Evolutionary conservation across 129 eudicot genomes (phyloP), one percentile per base, ranked within the genome.

Genomic region (Kitagawia praeruptora): DNA sequence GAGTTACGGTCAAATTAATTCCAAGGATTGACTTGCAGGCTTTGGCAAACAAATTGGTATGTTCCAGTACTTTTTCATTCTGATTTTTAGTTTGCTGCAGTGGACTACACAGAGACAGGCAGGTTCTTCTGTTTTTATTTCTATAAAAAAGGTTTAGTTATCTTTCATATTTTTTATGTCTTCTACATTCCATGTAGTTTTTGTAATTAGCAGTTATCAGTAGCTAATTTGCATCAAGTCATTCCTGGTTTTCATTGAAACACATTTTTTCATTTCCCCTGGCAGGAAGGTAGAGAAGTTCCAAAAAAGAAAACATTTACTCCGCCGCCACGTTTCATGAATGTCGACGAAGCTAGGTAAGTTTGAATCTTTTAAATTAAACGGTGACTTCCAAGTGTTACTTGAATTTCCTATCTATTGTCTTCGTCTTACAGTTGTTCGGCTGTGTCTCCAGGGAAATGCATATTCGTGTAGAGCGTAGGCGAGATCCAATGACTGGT

Each of bases 1-100:
- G 90, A 84, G 98, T 93, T 21, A 92, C 97, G 0, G 92, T 95
- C 71, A 95, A 95, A 53, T 41, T 95, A 76, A 92, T 95, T 73
- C 98, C 98, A 19, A 87, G 98, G 86, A 85, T 95, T 31, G 98
- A 95, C 80, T 84, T 95, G 73, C 98, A 95, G 83, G 97, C 96
- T 5, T 83, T 95, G 82, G 97, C 98, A 79, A 87, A 85, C 82
- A 95, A 92, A 83, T 77, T 90, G 97, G 98, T 92, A 58, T 63
- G 89, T 69, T 48, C 14, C 3, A 71, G 18, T 61, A 61, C 69
- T 61, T 25, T 8, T 7, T 61, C 69, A 8, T 61, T 61, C 69
- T 61, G 15, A 8, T n/a, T n/a, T n/a, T 61, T 25, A 61, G 69
- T 61, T 61, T 61, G 34, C 69, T 61, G 34, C 69, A 61, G 69